Percentiles rank a stretch among this genome's conserved stretches.
phyloP scores from a whole-genome alignment of 2,329 filamentous ascomycete genomes.

The Arthrobotrys megalospora region DNA sequence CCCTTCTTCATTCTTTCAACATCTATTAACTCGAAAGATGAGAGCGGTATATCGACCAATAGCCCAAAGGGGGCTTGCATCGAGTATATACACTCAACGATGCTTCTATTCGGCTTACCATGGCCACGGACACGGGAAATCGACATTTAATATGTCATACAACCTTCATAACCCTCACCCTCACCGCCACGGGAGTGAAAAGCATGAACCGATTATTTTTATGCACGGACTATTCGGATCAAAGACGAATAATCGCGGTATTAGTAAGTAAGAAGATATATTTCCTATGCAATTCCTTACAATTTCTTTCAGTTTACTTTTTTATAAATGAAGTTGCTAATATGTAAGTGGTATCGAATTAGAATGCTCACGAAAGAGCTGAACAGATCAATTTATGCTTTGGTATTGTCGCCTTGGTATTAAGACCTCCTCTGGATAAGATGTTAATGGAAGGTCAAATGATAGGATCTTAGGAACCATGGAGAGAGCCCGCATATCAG shows the following conservation, averaged over 20 bases:
- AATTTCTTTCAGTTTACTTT: slow-evolving; percentile 8
- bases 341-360: slow-evolving; percentile 41
- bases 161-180: slow-evolving; percentile 76
- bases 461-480: slow-evolving; percentile 89
- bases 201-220: slow-evolving; percentile 81
- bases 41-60: slow-evolving; percentile 23
- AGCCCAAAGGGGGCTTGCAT: slow-evolving; percentile 15
- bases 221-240: slow-evolving; percentile 95
- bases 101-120: slow-evolving; percentile 20
- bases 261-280: slow-evolving; percentile 82
- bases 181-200: slow-evolving; percentile 66
- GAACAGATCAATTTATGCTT: slow-evolving; percentile 82
- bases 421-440: neutral
- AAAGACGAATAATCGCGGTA: slow-evolving; percentile 93
- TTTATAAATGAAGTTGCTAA: neutral
- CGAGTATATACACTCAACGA: neutral
- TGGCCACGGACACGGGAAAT: neutral
- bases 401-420: slow-evolving; percentile 72
- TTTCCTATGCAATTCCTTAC: neutral
- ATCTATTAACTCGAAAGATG: slow-evolving; percentile 11
- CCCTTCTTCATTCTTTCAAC: slow-evolving; percentile 11
- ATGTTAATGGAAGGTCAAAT: slow-evolving; percentile 1
- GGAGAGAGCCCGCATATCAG: slow-evolving; percentile 86
- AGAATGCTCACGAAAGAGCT: slow-evolving; percentile 87
- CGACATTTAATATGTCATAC: slow-evolving; percentile 71